Evolutionary conservation across 2,329 filamentous ascomycete species (phyloP).

Genomic region (Aspergillus sp.): DNA sequence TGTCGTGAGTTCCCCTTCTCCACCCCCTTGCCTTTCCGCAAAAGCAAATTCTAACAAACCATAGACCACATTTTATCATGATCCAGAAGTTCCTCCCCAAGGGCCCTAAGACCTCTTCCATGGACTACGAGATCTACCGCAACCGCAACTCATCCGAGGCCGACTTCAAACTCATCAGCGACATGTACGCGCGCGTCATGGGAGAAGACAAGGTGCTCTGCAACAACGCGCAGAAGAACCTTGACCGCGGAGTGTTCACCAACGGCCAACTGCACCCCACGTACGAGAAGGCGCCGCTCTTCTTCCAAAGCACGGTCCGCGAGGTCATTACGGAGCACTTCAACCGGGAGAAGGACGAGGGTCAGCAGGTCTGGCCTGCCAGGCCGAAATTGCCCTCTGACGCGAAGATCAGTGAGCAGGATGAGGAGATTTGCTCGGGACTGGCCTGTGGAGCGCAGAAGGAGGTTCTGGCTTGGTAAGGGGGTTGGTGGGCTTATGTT

Average conservation of each 20-base stretch:
- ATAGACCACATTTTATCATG: slow-evolving; percentile 59
- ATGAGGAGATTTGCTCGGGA: slow-evolving; percentile 24
- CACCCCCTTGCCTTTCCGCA: too few relatives aligned
- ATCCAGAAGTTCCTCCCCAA: slow-evolving; percentile 62
- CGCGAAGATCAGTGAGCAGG: slow-evolving; percentile 20
- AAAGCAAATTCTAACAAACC: neutral
- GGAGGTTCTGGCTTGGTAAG: slow-evolving; percentile 26
- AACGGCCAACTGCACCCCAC: slow-evolving; percentile 61
- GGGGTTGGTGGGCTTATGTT: neutral
- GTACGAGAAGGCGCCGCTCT: slow-evolving; percentile 57
- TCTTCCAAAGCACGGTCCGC: slow-evolving; percentile 55
- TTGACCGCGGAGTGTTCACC: slow-evolving; percentile 60
- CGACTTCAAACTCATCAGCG: slow-evolving; percentile 57
- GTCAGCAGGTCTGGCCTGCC: slow-evolving; percentile 56
- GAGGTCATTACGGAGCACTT: slow-evolving; percentile 50
- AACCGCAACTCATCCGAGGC: slow-evolving; percentile 60
- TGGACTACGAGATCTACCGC: slow-evolving; percentile 65
- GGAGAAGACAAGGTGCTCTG: slow-evolving; percentile 64
- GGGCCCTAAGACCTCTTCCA: slow-evolving; percentile 50
- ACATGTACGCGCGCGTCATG: slow-evolving; percentile 64
- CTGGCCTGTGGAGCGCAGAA: slow-evolving; percentile 24
- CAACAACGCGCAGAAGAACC: slow-evolving; percentile 57
- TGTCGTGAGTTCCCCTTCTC: slow-evolving; percentile 24
- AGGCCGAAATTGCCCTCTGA: slow-evolving; percentile 32
- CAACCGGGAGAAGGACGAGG: slow-evolving; percentile 46